A percentile compares a stretch with the other conserved stretches of the same genome.
These are phyloP conservation scores for Dictyostelium firmibasis DNA, from an alignment of 78 protist species.

Conservation along the genomic window DNA sequence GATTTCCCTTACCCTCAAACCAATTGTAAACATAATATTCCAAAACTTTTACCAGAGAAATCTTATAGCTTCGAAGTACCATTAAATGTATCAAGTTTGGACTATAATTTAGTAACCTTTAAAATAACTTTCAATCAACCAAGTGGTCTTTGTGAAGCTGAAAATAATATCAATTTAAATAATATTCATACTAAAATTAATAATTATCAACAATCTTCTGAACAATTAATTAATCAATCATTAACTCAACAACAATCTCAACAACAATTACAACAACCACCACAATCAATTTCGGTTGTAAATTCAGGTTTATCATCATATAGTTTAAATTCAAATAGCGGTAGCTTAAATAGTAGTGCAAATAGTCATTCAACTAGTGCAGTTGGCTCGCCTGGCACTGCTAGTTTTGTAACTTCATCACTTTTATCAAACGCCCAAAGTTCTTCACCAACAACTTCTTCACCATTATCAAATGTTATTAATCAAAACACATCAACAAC, in stretches of 20 bases:
- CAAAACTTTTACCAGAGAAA: conserved; percentile 63
- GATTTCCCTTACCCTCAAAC: conserved; percentile 68
- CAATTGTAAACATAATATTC: conserved; percentile 40
- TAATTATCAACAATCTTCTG: not conserved
- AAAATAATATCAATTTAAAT: not conserved
- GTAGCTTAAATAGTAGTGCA: conserved; percentile 14
- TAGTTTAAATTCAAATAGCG: conserved; percentile 17
- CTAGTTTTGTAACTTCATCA: not conserved
- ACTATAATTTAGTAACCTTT: conserved; percentile 32
- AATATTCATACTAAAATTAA: not conserved
- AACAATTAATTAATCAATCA: not conserved
- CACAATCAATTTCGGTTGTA: not conserved
- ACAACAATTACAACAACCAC: not conserved
- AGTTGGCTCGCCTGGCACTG: conserved; percentile 9
- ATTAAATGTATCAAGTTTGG: conserved; percentile 25
- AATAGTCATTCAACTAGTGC: not conserved
- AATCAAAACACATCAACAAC: not conserved
- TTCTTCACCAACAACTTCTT: conserved; percentile 2
- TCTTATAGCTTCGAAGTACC: conserved; percentile 50
- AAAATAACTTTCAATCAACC: conserved; percentile 15
- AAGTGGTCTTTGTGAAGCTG: conserved; percentile 52
- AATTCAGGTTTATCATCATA: conserved; percentile 2
- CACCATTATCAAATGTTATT: not conserved
- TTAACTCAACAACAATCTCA: not conserved
- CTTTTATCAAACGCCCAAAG: not conserved